Evolutionary conservation across 306 rosid species (phyloP).

Genomic region (Elaeagnus macrophylla): DNA sequence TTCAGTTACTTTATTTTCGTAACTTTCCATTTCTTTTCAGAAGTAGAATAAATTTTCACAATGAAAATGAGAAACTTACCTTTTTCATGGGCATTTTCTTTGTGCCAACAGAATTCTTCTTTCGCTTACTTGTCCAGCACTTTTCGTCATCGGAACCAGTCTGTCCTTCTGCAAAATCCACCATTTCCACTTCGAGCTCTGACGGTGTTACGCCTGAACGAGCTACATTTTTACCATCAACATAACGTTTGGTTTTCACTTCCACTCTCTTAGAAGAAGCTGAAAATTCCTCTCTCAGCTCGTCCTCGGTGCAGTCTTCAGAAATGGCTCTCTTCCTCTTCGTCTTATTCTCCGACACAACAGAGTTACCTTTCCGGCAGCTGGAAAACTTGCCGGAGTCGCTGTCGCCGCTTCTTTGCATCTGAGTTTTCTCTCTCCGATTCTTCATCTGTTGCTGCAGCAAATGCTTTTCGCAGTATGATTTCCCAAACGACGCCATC

Average conservation of each 20-base stretch:
- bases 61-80: slow-evolving; percentile 12
- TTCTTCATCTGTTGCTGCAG: slow-evolving; percentile 12
- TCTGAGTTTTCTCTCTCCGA: slow-evolving; percentile 5
- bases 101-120: too few species aligned
- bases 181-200: neutral
- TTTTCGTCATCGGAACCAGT: slow-evolving; percentile 7
- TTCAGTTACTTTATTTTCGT: too few species aligned
- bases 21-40: too few species aligned
- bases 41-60: too few species aligned
- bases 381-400: neutral
- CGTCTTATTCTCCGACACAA: slow-evolving; percentile 1
- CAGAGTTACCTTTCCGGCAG: neutral
- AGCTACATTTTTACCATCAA: neutral
- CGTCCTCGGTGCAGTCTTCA: slow-evolving; percentile 15
- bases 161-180: neutral
- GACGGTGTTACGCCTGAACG: slow-evolving; percentile 5
- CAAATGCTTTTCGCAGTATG: slow-evolving; percentile 27
- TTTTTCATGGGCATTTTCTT: slow-evolving; percentile 5
- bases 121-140: neutral
- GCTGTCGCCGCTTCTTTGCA: slow-evolving; percentile 6
- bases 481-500: slow-evolving; percentile 17
- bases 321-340: slow-evolving; percentile 6
- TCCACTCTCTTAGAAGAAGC: neutral
- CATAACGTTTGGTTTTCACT: neutral
- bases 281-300: slow-evolving; percentile 4